Base-by-base conservation (phyloP, 441 rosid species). In the Eutrema salsugineum region DNA sequence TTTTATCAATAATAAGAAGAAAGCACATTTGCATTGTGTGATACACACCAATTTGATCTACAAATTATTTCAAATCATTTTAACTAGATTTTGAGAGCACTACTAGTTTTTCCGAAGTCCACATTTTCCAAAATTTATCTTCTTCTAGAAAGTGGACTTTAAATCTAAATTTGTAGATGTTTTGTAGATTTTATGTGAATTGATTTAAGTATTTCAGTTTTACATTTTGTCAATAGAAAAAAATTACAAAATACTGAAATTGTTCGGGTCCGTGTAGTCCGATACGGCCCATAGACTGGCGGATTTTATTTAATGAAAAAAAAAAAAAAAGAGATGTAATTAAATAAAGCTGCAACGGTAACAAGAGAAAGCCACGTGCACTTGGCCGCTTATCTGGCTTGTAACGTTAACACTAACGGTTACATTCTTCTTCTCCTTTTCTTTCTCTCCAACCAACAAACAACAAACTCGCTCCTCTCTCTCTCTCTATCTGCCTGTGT, bases 361-460 rank as follows among this genome's bases (percentile, higher is more conserved):
- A 76, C 76, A 64, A 64, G 68, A 64, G 39, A 67, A n/a, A 57
- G 63, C 57, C 76, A 70, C 76, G 79, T 76, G 71, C 39, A 8
- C 15, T 43, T 16, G 6, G 14, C 60, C 39, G 60, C 60, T 30
- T 54, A 33, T 33, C 61, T 33, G 35, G 17, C 55, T 24, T 64
- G 76, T 70, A 76, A 76, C 79, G 75, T 70, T 70, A 11, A 39
- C 46, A 33, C 61, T 60, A 66, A 84, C 87, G 82, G 87, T 87
- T 81, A 76, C 85, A 69, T 66, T 59, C 51, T 15, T 51, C 38
- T 10, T 20, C 54, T 56, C 54, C 57, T 62, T 38, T 51, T 55
- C 72, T 17, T 36, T 67, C 68, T 64, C 56, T 58, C 43, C 46
- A 20, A 17, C 74, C 51, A 40, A 32, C 30, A 56, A 56, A 32